Base-by-base conservation (phyloP, 83 land plant species). In the Picea abies region DNA sequence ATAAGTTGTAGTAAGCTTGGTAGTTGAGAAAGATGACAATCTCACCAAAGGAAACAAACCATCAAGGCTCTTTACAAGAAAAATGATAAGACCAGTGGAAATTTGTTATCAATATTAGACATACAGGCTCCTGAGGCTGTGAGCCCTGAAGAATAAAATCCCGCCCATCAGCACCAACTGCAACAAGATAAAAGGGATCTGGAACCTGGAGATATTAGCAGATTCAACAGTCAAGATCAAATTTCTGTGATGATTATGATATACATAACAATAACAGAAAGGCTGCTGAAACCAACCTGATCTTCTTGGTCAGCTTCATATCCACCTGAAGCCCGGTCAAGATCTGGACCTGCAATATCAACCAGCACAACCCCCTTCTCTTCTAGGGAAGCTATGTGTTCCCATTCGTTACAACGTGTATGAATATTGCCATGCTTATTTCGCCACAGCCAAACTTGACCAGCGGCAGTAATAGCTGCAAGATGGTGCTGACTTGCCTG, bases 401-500 rank as follows among this genome's bases (percentile, higher is more conserved):
- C 90, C 90, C 90, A 88, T 83, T 80, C 85, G 80, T 83, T 68
- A 60, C 85, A 83, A 2, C 90, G 88, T 39, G 82, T 71, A 72
- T 80, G 83, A 82, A 88, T 86, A 64, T 86, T 83, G 19, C 90
- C 90, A 80, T 88, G 90, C 41, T 65, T 83, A 70, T 83, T 87
- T 70, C 90, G 80, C 90, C 90, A 88, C 20, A 88, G 67, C 88
- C 84, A 83, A 0, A 88, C 88, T 60, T 88, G 90, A 29, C 88
- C 90, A 80, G 88, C 90, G 17, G 83, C 89, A 66, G 90, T 88
- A 60, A 88, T 47, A 17, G 88, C 90, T 25, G 87, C 90, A 58
- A 88, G 88, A 80, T 88, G 90, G 77, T 88, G 90, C 35, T 80
- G 90, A 78, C 90, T 88, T 63, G 88, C 90, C 90, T 86, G 82